Percentiles rank a stretch among this genome's conserved stretches.
Evolutionary conservation across 352 stramenopile species (phyloP).

Genomic region (Phytophthora hybrid): DNA sequence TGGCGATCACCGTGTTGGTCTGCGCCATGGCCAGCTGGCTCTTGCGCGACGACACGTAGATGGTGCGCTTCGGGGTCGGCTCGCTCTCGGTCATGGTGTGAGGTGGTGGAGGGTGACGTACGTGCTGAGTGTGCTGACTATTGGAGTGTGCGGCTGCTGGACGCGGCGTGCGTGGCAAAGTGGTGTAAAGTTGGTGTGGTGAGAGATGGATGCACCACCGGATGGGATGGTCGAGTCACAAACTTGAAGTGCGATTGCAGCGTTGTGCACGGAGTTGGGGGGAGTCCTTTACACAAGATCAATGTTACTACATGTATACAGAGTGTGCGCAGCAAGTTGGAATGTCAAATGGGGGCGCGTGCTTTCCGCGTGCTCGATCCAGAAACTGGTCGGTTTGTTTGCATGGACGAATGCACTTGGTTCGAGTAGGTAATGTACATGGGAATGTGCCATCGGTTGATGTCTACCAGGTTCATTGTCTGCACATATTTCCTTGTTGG

Average conservation of each 20-base stretch:
- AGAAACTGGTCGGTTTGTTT: background rate
- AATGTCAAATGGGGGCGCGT: background rate
- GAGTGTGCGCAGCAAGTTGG: no score
- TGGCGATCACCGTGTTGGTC: slow-evolving; percentile 86
- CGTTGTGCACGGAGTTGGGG: background rate
- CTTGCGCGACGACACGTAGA: slow-evolving; percentile 90
- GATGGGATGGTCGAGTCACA: background rate
- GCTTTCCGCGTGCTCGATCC: background rate
- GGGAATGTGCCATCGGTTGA: no score
- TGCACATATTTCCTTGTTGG: no score
- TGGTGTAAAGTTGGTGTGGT: background rate
- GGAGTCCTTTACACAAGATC: no score
- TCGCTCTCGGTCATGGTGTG: no score
- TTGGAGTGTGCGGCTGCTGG: background rate
- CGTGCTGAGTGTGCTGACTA: background rate
- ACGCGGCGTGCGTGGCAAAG: background rate
- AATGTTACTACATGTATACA: no score
- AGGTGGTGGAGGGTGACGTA: no score
- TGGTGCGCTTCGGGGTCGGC: slow-evolving; percentile 45
- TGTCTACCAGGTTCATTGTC: no score
- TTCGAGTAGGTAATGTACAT: no score
- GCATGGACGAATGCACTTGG: background rate
- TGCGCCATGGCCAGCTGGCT: slow-evolving; percentile 90
- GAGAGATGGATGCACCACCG: background rate
- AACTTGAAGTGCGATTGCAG: background rate